Conservation (phyloP, 805 yeast genomes). For the Yamadazyma laniorum region DNA sequence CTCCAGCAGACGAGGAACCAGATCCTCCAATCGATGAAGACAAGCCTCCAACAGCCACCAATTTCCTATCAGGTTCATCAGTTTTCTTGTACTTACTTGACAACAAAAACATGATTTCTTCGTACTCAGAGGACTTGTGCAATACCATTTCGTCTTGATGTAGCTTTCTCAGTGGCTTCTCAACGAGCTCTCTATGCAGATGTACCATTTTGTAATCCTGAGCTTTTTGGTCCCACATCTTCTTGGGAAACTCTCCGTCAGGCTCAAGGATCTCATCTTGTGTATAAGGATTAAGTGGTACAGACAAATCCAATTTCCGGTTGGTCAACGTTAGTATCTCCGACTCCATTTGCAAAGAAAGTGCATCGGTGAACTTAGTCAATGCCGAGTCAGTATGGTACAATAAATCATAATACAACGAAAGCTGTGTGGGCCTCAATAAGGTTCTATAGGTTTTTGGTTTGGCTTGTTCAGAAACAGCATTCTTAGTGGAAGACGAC, state of each 20-base stretch:
- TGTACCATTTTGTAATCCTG: conserved; percentile 29
- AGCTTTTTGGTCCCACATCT: conserved; percentile 35
- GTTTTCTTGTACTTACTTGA: conserved; percentile 39
- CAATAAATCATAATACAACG: conserved; percentile 81
- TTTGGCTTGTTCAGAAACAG: conserved; percentile 26
- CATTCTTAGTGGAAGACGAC: background rate
- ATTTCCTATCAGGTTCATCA: conserved; percentile 39
- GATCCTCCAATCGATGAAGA: conserved; percentile 21
- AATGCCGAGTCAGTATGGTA: conserved; percentile 77
- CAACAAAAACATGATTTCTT: conserved; percentile 71
- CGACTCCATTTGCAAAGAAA: conserved; percentile 82
- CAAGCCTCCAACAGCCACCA: conserved; percentile 37
- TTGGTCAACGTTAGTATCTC: conserved; percentile 78
- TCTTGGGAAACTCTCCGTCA: conserved; percentile 47
- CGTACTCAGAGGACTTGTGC: conserved; percentile 80
- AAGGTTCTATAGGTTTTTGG: conserved; percentile 79
- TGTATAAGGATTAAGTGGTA: conserved; percentile 65
- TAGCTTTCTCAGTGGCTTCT: conserved; percentile 32
- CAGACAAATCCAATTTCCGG: conserved; percentile 72
- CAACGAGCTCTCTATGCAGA: conserved; percentile 33
- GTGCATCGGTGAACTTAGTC: conserved; percentile 71
- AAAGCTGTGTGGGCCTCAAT: conserved; percentile 74
- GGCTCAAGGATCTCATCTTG: conserved; percentile 50
- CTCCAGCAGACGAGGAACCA: conserved; percentile 22
- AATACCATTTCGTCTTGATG: conserved; percentile 42